Base-by-base conservation (phyloP, 116 monocot species). In the Papilionanthe hybrid region DNA sequence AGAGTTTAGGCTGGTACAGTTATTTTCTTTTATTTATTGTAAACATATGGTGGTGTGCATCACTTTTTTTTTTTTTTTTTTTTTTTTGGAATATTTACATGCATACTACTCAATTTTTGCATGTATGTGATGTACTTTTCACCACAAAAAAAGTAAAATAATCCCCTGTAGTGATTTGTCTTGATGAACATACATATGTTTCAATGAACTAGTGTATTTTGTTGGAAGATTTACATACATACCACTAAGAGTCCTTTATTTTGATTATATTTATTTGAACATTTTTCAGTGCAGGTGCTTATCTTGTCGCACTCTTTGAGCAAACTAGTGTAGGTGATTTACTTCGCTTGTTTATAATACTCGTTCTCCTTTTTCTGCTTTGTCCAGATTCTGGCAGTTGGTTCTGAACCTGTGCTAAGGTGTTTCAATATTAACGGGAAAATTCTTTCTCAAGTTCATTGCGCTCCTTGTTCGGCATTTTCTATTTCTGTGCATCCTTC, bases 381-480 rank as follows among this genome's bases (percentile, higher is more conserved):
- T 72, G 25, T 80, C 80, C 87, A 97, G 94, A 84, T 97, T 81
- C 78, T 97, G 18, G 86, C 87, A 44, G 97, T 92, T 83, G 92
- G 94, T 45, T 82, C 92, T 27, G 92, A 94, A 83, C 94, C 97
- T 84, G 44, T 91, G 60, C 84, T 97, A 9, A 90, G 86, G 81
- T 81, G 91, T 56, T 88, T 81, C 76, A 81, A 85, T 78, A 90
- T 97, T 65, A 88, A 88, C 65, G 97, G 97, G 44, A 60, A 17
- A 27, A 55, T 85, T 78, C 81, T 94, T 84, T 97, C 97, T 56
- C 89, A 97, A 85, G 90, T 94, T 79, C 94, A 97, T 30, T 97
- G 97, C 82, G 94, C 97, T 75, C 92, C 97, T 77, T 82, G 71
- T 71, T 97, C 97, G 19, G 86, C 87, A 53, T 97, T 94, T 86